Evolutionary conservation across 139 green algal genomes (phyloP), one percentile per base, ranked within the genome.

Genomic region (Chlamydomonas incerta): DNA sequence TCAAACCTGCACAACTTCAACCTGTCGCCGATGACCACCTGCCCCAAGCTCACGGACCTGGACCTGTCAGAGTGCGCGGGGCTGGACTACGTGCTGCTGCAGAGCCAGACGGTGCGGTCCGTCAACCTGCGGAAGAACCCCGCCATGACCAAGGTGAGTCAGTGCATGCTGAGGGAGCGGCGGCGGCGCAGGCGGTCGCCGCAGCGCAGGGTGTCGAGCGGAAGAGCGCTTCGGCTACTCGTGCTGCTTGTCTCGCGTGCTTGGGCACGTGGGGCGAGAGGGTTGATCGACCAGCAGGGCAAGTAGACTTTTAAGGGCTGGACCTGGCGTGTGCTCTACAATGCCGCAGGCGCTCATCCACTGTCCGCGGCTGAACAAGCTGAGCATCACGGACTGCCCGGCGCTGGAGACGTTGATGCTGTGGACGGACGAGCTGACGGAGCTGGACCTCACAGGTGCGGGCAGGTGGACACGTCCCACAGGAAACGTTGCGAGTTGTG

Each of bases 61-160:
- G 88, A 94, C 84, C 87, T 97, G 29, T 88, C 65, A 3, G 68
- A 87, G 47, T 95, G 93, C 90, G 72, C 81, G n/a, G 82, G 68
- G 10, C 87, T 97, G 46, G 83, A 90, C 23, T 93, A 94, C 70
- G 91, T 97, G 50, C 88, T 96, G 50, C 50, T 96, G 47, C 94
- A 97, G 86, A 93, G 85, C 72, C 70, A 88, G 34, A 94, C 81
- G 28, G 62, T 96, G 60, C 85, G 71, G 34, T 89, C 74, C 9
- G 55, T 97, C 26, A 80, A 92, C 57, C 63, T 97, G 3, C 85
- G 68, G 41, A 87, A 91, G 72, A 95, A 92, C 88, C 68, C 74
- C 11, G 50, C 67, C 4, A 69, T 96, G 18, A 91, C 58, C 9
- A 97, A 96, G 94, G 92, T 96, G 79, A 11, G 75, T n/a, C n/a